phyloP scores from a whole-genome alignment of 176 grass and related monocot species.

The Carex cristatella region DNA sequence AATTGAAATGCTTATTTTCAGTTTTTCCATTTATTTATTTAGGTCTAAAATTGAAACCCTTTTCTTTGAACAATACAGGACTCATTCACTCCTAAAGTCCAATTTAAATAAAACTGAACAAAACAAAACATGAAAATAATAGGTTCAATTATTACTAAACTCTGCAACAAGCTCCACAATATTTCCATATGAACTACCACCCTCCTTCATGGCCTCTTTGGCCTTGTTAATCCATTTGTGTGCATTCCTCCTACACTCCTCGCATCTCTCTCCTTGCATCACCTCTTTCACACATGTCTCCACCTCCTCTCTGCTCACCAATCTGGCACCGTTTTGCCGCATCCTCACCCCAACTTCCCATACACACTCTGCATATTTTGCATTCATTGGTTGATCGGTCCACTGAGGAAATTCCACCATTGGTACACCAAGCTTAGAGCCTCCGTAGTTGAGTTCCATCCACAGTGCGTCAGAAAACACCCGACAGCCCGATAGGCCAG shows the following conservation, averaged over 20 bases:
- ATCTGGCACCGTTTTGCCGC: background rate
- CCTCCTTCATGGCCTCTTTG: slow-evolving; percentile 18
- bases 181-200: slow-evolving; percentile 32
- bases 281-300: background rate
- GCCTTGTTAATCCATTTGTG: slow-evolving; percentile 17
- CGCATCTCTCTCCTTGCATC: slow-evolving; percentile 30
- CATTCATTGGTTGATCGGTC: background rate
- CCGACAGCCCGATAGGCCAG: background rate
- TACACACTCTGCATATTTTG: background rate
- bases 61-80: background rate
- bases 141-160: background rate
- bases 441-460: slow-evolving; percentile 5
- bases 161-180: slow-evolving; percentile 27
- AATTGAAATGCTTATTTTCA: no score
- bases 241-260: slow-evolving; percentile 25
- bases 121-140: background rate
- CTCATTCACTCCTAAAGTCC: background rate
- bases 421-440: background rate
- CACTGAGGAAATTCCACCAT: slow-evolving; percentile 9
- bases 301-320: background rate
- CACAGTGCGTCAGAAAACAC: background rate
- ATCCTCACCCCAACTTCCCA: background rate
- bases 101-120: background rate
- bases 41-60: background rate
- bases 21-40: no score